Base-by-base conservation (phyloP, 805 yeast species). In the Wilhelminamyces savonicus region DNA sequence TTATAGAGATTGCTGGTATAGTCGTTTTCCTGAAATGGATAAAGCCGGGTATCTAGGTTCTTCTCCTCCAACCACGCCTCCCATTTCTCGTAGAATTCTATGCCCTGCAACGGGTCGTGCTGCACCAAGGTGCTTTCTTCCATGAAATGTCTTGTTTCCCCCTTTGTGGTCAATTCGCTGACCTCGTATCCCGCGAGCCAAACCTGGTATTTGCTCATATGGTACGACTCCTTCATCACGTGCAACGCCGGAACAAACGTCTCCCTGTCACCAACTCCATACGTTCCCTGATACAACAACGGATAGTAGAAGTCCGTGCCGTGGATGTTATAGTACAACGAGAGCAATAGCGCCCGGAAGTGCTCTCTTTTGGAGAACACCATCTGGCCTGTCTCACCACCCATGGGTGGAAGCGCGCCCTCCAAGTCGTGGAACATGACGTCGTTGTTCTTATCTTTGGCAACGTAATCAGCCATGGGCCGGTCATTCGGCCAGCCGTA, bases 181-280 rank as follows among this genome's bases (percentile, higher is more conserved):
- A 12, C 19, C 23, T 40, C 40, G 23, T 44, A 45, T 9, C 31
- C 29, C 5, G 47, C 50, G 18, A 54, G 27, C 7, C 13, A 19
- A 13, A 31, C 44, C 6, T 21, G 8, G 23, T 21, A 21, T 7
- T n/a, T 7, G 23, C n/a, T 21, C 13, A 43, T 16, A 33, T 62
- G 59, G 41, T 59, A 60, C 9, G 51, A 45, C 36, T 62, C 59
- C 17, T 52, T 38, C 43, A 61, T 50, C 11, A 52, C 56, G 29
- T 51, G 54, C 27, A 65, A 56, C 4, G 66, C 66, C 4, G 65
- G 64, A 12, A 53, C 50, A 34, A 53, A 52, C 3, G 65, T 58
- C 27, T 62, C 68, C 16, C 60, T 42, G 34, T 62, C 66, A 7
- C 63, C 64, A 4, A 30, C 34, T 0, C 62, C 63, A 13, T 46